Conservation (phyloP, 1,284 basidiomycete species). For the Tylopilus sp. region DNA sequence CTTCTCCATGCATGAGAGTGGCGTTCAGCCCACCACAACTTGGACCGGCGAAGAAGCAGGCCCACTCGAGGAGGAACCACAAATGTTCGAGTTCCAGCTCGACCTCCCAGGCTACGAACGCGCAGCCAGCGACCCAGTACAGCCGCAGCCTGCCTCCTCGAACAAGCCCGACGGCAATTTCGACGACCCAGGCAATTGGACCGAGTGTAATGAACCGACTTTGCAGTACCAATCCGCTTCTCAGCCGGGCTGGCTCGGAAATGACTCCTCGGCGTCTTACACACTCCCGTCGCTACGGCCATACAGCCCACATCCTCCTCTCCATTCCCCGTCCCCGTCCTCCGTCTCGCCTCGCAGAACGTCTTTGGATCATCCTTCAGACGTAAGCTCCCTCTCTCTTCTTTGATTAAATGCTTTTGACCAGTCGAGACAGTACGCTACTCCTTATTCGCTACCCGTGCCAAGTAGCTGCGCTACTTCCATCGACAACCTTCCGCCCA, state of each 20-base stretch:
- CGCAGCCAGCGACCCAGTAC: constrained; percentile 16
- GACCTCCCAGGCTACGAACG: constrained; percentile 33
- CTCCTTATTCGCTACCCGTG: constrained; percentile 26
- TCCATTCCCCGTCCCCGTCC: constrained; percentile 30
- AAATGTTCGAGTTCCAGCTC: constrained; percentile 61
- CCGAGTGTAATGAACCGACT: constrained; percentile 20
- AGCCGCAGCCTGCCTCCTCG: constrained; percentile 12
- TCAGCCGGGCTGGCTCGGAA: constrained; percentile 30
- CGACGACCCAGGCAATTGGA: constrained; percentile 22
- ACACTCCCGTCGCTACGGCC: constrained; percentile 31
- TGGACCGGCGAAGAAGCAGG: constrained; percentile 46
- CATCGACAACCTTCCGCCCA: constrained; percentile 34
- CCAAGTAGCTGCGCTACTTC: constrained; percentile 30
- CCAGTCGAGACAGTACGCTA: constrained; percentile 18
- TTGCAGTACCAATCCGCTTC: constrained; percentile 25
- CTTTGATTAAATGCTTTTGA: constrained; percentile 6
- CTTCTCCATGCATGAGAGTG: constrained; percentile 62
- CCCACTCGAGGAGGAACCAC: constrained; percentile 55
- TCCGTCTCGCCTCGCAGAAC: constrained; percentile 27
- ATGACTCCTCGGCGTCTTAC: constrained; percentile 29
- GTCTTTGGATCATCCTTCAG: constrained; percentile 26
- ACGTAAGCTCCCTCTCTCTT: constrained; percentile 19
- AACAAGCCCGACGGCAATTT: constrained; percentile 18
- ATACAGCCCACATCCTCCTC: constrained; percentile 23
- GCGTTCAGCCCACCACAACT: constrained; percentile 35